Conservation (phyloP, 768 basidiomycete species). For the Termitomyces sp. region DNA sequence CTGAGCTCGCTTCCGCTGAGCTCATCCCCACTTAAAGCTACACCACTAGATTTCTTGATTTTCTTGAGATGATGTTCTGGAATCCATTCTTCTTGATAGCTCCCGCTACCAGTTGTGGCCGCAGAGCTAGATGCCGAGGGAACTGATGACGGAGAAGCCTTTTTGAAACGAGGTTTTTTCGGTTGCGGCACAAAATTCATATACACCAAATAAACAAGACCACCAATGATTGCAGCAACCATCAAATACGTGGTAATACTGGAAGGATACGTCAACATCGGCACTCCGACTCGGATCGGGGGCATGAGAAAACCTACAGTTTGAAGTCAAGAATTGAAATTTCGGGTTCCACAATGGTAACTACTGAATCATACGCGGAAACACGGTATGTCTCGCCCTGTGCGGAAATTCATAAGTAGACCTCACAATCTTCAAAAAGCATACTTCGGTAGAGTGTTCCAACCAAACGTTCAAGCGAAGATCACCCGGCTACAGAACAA, state of each 20-base stretch:
- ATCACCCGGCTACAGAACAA: slow-evolving; percentile 58
- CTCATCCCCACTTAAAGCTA: slow-evolving; percentile 53
- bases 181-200: slow-evolving; percentile 57
- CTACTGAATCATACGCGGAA: slow-evolving; percentile 67
- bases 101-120: slow-evolving; percentile 61
- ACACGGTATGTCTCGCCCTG: slow-evolving; percentile 59
- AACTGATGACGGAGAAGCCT: slow-evolving; percentile 24
- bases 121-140: slow-evolving; percentile 49
- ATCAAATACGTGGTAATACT: slow-evolving; percentile 70
- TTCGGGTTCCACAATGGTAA: slow-evolving; percentile 78
- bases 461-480: slow-evolving; percentile 70
- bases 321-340: slow-evolving; percentile 74
- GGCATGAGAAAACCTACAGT: slow-evolving; percentile 44
- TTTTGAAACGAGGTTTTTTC: slow-evolving; percentile 51
- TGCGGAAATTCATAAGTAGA: not conserved
- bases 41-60: slow-evolving; percentile 41
- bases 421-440: slow-evolving; percentile 12
- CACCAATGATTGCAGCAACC: slow-evolving; percentile 57
- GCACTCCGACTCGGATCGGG: not conserved
- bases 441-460: slow-evolving; percentile 62
- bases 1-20: slow-evolving; percentile 62
- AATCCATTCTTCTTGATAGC: slow-evolving; percentile 89
- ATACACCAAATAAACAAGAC: slow-evolving; percentile 60
- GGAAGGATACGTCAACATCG: not conserved
- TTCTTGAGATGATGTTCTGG: slow-evolving; percentile 85